These are phyloP conservation scores for Solanum ossicruentum DNA, from an alignment of 257 asterid genomes.

Conservation along the genomic window DNA sequence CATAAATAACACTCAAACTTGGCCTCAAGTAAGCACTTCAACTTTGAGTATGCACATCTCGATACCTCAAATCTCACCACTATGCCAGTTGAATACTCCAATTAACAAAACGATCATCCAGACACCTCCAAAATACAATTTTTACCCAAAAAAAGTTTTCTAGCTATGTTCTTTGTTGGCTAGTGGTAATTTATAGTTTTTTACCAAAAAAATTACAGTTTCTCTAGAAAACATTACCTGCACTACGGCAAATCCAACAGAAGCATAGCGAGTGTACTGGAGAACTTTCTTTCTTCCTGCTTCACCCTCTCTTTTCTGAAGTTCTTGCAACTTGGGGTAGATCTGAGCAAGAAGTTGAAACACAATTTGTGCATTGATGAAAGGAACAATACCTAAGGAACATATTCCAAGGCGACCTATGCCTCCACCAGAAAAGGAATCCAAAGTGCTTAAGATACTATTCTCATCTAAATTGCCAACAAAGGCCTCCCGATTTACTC, in stretches of 20 bases:
- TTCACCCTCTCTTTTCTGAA: constrained; percentile 92
- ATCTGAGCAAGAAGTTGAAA: constrained; percentile 95
- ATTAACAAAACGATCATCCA: not conserved
- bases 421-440: constrained; percentile 98
- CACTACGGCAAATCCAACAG: constrained; percentile 92
- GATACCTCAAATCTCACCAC: not conserved
- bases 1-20: not conserved
- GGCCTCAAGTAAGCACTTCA: not conserved
- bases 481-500: constrained; percentile 89
- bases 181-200: too few species aligned
- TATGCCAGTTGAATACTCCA: not conserved
- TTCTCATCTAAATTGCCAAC: constrained; percentile 83
- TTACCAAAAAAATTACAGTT: not conserved
- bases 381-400: constrained; percentile 95
- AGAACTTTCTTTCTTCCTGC: constrained; percentile 94
- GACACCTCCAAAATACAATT: not conserved
- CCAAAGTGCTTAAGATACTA: constrained; percentile 83
- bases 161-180: too few species aligned
- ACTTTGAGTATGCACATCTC: not conserved
- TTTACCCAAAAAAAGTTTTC: too few species aligned
- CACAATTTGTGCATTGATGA: constrained; percentile 93
- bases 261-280: constrained; percentile 98
- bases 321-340: constrained; percentile 93
- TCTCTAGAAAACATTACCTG: constrained; percentile 43
- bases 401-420: constrained; percentile 97